Conservation (phyloP, 495 filamentous ascomycete genomes). For the Aspergillus campestris region DNA sequence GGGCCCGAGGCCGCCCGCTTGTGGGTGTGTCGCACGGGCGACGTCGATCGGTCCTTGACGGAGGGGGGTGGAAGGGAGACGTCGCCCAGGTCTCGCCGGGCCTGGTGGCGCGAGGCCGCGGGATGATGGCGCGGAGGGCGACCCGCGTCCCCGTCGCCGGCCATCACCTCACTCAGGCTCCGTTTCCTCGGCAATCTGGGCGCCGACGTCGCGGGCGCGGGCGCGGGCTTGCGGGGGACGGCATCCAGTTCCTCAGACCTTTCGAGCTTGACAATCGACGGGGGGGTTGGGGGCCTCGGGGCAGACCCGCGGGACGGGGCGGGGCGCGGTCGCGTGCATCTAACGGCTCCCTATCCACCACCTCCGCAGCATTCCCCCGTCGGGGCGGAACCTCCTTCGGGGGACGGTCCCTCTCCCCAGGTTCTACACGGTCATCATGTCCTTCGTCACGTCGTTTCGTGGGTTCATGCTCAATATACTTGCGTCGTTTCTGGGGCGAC, state of each 20-base stretch:
- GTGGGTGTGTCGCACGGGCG: slow-evolving; percentile 50
- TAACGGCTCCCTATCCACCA: slow-evolving; percentile 27
- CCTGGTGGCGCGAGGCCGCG: slow-evolving; percentile 13
- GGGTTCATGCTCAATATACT: slow-evolving; percentile 58
- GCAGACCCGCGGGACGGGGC: slow-evolving; percentile 19
- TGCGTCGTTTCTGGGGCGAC: slow-evolving; percentile 59
- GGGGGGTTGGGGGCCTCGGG: slow-evolving; percentile 15
- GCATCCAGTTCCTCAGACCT: slow-evolving; percentile 25
- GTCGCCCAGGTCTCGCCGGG: slow-evolving; percentile 20
- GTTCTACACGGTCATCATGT: slow-evolving; percentile 41
- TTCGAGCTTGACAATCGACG: slow-evolving; percentile 30
- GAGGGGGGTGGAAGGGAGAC: slow-evolving; percentile 21
- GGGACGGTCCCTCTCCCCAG: slow-evolving; percentile 15
- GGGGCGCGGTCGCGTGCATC: slow-evolving; percentile 18
- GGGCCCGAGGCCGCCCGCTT: slow-evolving; percentile 54
- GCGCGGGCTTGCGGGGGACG: slow-evolving; percentile 15
- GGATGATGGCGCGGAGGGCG: slow-evolving; percentile 17
- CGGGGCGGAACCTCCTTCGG: background rate
- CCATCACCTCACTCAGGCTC: slow-evolving; percentile 36
- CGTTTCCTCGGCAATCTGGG: slow-evolving; percentile 27
- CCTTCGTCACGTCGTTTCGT: slow-evolving; percentile 39
- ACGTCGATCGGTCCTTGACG: slow-evolving; percentile 51
- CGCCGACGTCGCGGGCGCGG: slow-evolving; percentile 10
- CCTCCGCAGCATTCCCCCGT: slow-evolving; percentile 7
- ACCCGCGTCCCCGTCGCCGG: slow-evolving; percentile 23